phyloP scores from a whole-genome alignment of 2,329 filamentous ascomycete genomes.

The Kalmusia sp. region DNA sequence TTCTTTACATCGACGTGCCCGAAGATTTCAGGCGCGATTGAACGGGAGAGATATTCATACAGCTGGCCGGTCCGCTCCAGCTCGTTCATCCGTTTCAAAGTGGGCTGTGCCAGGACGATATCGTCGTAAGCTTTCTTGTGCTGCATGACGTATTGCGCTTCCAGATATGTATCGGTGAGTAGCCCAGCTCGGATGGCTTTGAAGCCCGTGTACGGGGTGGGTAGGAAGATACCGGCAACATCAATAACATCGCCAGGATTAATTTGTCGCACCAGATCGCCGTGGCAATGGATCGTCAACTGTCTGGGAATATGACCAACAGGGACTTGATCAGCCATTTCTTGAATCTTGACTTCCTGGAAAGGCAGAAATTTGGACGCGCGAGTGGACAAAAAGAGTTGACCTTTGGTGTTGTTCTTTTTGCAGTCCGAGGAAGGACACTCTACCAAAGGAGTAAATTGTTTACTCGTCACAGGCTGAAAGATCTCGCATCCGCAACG shows the following conservation, averaged over 20 bases:
- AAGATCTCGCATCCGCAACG: constrained; percentile 97
- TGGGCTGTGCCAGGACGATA: constrained; percentile 80
- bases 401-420: constrained; percentile 88
- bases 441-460: constrained; percentile 84
- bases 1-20: constrained; percentile 98
- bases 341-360: constrained; percentile 98
- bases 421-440: constrained; percentile 92
- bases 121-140: constrained; percentile 99
- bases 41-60: constrained; percentile 94
- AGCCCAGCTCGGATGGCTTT: constrained; percentile 94
- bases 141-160: constrained; percentile 90
- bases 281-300: constrained; percentile 88
- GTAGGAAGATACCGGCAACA: constrained; percentile 92
- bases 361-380: constrained; percentile 97
- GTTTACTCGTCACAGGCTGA: constrained; percentile 90
- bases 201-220: constrained; percentile 98
- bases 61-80: constrained; percentile 86
- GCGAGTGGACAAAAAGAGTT: constrained; percentile 91
- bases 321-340: constrained; percentile 98
- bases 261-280: constrained; percentile 82
- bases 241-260: constrained; percentile 96
- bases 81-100: constrained; percentile 84
- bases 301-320: constrained; percentile 96
- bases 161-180: constrained; percentile 95
- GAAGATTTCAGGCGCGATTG: constrained; percentile 96